Base-by-base conservation (phyloP, 352 stramenopile species). In the Globisporangium viniferum region DNA sequence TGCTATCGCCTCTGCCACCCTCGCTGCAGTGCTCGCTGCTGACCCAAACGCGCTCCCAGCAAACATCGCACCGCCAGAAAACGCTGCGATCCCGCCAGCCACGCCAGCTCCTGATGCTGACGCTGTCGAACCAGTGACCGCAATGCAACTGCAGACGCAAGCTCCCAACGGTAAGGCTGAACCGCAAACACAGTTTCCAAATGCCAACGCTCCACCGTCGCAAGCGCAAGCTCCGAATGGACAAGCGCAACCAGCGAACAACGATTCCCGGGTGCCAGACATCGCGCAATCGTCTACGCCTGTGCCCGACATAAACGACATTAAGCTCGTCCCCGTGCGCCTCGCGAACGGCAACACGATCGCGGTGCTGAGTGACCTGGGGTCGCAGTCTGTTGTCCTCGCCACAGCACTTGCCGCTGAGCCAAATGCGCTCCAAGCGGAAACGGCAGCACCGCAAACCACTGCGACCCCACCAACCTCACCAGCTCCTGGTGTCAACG, bases 1-100 rank as follows among this genome's bases (percentile, higher is more conserved):
- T 39, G 29, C 69, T 10, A 59, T 74, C 31, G 64, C 54, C 6
- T 53, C 61, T 9, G 36, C 62, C 29, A 59, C 71, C 1, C 24
- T 76, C 48, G 71, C 67, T 54, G 41, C 54, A 15, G 62, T 24
- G 22, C 53, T 61, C 8, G 62, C 62, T 20, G 33, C 33, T 12
- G 49, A 67, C 15, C 39, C 49, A 18, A 29, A 24, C 24, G 8
- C 49, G 10, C 22, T 58, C 29, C 31, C 27, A 24, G 9, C 41
- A 48, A 63, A 54, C 35, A 39, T 31, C 12, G 18, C 15, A 24
- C 10, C 54, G 15, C 2, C 12, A 59, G 15, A 33, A 31, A 29
- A 31, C 55, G 3, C 58, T 22, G 36, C n/a, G 8, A n/a, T 12
- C 22, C 35, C 36, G 35, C 27, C 27, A 8, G 15, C 27, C 27